Conservation (phyloP, 176 grass and related monocot genomes). For the Musa itinerans region DNA sequence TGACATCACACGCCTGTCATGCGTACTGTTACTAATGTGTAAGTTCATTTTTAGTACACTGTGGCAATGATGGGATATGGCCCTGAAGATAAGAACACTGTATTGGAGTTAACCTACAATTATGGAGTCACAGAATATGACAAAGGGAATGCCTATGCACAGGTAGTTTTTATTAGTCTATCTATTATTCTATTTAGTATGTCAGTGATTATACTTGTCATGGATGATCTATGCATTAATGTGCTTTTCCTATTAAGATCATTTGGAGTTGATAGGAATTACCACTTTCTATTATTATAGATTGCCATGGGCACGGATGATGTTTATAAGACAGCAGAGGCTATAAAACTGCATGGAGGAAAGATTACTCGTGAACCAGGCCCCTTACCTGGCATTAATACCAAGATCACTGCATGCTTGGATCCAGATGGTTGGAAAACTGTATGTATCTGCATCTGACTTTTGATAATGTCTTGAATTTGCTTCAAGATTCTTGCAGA, state of each 20-base stretch:
- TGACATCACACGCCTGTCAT: not conserved
- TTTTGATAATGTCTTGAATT: not conserved
- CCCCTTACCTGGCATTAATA: conserved; percentile 80
- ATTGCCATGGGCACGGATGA: conserved; percentile 95
- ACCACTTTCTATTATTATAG: conserved; percentile 23
- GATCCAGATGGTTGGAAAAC: conserved; percentile 99
- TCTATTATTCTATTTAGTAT: not conserved
- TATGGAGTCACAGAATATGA: conserved; percentile 79
- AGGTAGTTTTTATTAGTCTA: conserved; percentile 39
- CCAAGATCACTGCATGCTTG: conserved; percentile 83
- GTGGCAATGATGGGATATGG: conserved; percentile 99
- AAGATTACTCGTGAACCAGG: conserved; percentile 78
- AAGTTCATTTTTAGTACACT: conserved; percentile 44
- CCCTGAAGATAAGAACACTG: conserved; percentile 89
- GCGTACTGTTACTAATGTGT: not conserved
- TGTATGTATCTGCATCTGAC: conserved; percentile 33
- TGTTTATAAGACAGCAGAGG: conserved; percentile 95
- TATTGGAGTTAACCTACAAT: conserved; percentile 92
- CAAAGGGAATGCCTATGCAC: conserved; percentile 93
- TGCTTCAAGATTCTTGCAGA: not conserved
- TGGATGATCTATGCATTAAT: not conserved
- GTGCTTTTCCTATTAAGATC: too few relatives aligned
- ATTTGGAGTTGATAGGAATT: not conserved
- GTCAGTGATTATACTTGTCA: not conserved
- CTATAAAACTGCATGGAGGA: conserved; percentile 60